Base-by-base conservation (phyloP, 2,329 filamentous ascomycete genomes). In the Xylariomycetidae sp. region DNA sequence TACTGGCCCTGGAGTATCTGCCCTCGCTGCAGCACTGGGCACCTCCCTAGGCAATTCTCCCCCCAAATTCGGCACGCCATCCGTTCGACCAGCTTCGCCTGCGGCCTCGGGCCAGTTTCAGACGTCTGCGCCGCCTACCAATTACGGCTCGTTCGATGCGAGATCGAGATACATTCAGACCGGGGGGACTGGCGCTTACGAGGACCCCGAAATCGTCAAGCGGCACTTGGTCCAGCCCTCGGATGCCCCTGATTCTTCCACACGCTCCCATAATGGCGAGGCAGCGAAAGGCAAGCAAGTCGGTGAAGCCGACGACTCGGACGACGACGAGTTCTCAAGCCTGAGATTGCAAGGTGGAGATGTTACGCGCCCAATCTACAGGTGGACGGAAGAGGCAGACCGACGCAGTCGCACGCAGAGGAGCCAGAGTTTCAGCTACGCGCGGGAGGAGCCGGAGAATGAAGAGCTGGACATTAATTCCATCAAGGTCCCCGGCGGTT, bases 401-500 rank as follows among this genome's bases (percentile, higher is more conserved):
- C 70, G 78, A 29, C 77, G 81, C 46, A 73, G 70, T 40, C 77
- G 77, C 49, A 69, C 80, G 53, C 77, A 82, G 49, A 79, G 90
- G 50, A 95, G 89, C 63, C 83, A 89, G 65, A 97, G 89, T 61
- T 96, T 96, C 58, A 80, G 82, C 50, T 65, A 86, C 28, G 72
- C 83, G 22, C 76, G 88, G 19, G 85, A 86, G 5, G 80, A 85
- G 20, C 86, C 88, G 1, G 85, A 92, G 53, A 78, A 81, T 36
- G 85, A 92, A 31, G 77, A 82, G 2, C 70, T 92, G 33, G 84
- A 96, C 53, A 95, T 96, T 49, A 83, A 84, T 48, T 82, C 82
- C 10, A 98, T 98, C 59, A 89, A 89, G 55, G 80, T 95, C 16
- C 92, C 92, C 6, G 92, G 92, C 42, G 92, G 92, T 2, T 96